phyloP scores from a whole-genome alignment of 1,139 yeast genomes.

The Suhomyces bribrorum region DNA sequence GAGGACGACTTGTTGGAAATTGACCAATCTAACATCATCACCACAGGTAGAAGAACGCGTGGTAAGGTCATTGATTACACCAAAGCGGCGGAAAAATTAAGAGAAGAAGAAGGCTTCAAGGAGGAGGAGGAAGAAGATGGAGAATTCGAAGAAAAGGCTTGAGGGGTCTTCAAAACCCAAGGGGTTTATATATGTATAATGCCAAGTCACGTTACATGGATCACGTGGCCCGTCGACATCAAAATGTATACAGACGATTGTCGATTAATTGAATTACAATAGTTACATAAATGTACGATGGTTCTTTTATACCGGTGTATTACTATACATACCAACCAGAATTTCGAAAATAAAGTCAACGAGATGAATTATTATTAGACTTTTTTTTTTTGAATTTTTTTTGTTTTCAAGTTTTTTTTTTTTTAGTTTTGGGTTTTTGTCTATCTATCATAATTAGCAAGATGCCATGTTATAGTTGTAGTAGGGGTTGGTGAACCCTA shows the following conservation, averaged over 20 bases:
- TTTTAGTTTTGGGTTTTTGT: constrained; percentile 3
- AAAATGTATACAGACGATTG: no score
- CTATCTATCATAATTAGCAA: constrained; percentile 20
- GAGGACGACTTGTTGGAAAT: constrained; percentile 80
- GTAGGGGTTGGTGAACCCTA: constrained; percentile 45
- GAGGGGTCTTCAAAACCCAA: background rate
- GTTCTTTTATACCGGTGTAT: no score
- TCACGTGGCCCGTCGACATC: no score
- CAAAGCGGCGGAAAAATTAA: constrained; percentile 78
- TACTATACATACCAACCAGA: no score
- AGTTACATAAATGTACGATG: no score
- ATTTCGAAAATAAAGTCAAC: constrained; percentile 6
- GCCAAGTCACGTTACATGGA: no score
- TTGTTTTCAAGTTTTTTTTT: constrained; percentile 1
- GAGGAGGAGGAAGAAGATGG: constrained; percentile 40
- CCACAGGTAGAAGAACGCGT: constrained; percentile 85
- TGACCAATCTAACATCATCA: constrained; percentile 80
- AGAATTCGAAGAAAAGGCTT: constrained; percentile 23
- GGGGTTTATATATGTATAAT: no score
- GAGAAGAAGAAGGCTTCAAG: constrained; percentile 43
- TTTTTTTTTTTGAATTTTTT: constrained; percentile 4
- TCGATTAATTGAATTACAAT: no score
- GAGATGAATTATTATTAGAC: background rate
- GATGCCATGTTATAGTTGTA: constrained; percentile 38
- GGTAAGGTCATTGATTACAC: constrained; percentile 86